phyloP scores from a whole-genome alignment of 352 stramenopile genomes.

The Hyaloperonospora brassicae region DNA sequence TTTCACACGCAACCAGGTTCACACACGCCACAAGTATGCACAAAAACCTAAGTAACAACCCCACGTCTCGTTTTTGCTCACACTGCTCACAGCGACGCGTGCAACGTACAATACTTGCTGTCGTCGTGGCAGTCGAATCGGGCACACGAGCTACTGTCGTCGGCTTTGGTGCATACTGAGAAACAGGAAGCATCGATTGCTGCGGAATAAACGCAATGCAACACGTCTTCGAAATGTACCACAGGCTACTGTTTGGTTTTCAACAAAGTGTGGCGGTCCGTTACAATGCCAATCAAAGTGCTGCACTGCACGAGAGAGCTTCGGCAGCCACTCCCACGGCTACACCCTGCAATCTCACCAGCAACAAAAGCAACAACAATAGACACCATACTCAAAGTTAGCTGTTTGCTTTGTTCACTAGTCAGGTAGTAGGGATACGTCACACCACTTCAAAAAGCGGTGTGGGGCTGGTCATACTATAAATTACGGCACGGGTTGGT shows the following conservation, averaged over 20 bases:
- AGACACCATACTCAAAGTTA: slow-evolving; percentile 6
- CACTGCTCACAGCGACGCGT: neutral
- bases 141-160: slow-evolving; percentile 25
- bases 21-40: neutral
- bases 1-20: slow-evolving; percentile 1
- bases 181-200: slow-evolving; percentile 66
- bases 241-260: neutral
- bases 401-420: neutral
- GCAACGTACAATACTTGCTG: slow-evolving; percentile 26
- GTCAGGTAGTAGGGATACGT: no score
- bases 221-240: slow-evolving; percentile 12
- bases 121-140: slow-evolving; percentile 27
- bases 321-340: no score
- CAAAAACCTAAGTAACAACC: neutral
- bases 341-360: slow-evolving; percentile 5
- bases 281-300: no score
- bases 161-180: slow-evolving; percentile 57
- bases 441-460: neutral
- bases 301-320: no score
- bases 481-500: slow-evolving; percentile 22
- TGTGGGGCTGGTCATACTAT: slow-evolving; percentile 4
- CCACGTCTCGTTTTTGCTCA: no score
- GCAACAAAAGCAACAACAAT: slow-evolving; percentile 1
- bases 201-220: slow-evolving; percentile 48
- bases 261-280: no score